Conservation (phyloP, 2,329 filamentous ascomycete genomes). For the Pseudocercospora musae region DNA sequence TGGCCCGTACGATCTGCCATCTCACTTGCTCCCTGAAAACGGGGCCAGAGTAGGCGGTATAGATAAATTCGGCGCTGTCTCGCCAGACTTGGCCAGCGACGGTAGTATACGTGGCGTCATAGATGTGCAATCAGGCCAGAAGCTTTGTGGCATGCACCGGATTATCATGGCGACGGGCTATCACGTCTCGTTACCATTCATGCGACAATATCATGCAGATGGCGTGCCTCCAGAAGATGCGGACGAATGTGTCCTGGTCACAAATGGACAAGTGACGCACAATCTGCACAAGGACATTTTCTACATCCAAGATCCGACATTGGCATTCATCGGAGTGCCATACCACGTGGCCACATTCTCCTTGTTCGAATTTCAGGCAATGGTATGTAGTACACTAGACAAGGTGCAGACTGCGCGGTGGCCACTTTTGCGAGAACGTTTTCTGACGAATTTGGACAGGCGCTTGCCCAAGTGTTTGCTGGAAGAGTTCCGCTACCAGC, state of each 20-base stretch:
- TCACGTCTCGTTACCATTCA: slow-evolving; percentile 63
- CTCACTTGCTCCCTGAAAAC: slow-evolving; percentile 52
- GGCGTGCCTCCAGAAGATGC: slow-evolving; percentile 45
- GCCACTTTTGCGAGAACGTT: background rate
- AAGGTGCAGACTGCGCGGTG: background rate
- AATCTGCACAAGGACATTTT: slow-evolving; percentile 70
- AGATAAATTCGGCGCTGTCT: slow-evolving; percentile 40
- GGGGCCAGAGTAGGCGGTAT: slow-evolving; percentile 54
- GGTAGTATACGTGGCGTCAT: slow-evolving; percentile 50
- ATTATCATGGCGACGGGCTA: slow-evolving; percentile 69
- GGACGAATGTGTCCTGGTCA: slow-evolving; percentile 56
- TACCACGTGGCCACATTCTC: slow-evolving; percentile 67
- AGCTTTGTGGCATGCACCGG: slow-evolving; percentile 55
- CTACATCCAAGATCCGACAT: slow-evolving; percentile 63
- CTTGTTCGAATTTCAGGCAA: slow-evolving; percentile 67
- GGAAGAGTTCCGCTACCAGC: slow-evolving; percentile 51
- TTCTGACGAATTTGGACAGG: slow-evolving; percentile 21
- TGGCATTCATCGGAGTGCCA: slow-evolving; percentile 63
- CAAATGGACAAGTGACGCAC: slow-evolving; percentile 57
- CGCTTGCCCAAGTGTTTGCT: slow-evolving; percentile 55
- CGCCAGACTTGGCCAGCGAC: slow-evolving; percentile 13
- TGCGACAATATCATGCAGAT: slow-evolving; percentile 52
- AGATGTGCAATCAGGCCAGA: slow-evolving; percentile 52
- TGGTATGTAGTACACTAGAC: slow-evolving; percentile 29
- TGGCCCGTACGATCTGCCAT: slow-evolving; percentile 58